Base-by-base conservation (phyloP, 2,329 filamentous ascomycete genomes). In the Aspergillus eucalypticola region DNA sequence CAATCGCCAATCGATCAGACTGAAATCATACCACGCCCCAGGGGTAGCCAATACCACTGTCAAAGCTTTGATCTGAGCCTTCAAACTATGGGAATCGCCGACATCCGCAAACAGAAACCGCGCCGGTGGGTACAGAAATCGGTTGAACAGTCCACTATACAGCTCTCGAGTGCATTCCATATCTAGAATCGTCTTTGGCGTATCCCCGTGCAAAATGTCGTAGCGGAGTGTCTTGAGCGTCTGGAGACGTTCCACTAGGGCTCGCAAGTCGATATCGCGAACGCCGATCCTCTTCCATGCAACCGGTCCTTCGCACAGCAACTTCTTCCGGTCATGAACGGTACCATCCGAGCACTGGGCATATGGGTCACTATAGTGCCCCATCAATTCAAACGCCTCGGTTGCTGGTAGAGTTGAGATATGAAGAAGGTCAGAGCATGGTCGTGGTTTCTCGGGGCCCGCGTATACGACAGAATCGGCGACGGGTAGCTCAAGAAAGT, bases 1-100 rank as follows among this genome's bases (percentile, higher is more conserved):
- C n/a, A 80, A 70, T 13, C 81, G 76, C 74, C 78, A 79, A 56
- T 82, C 79, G 0, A 76, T 74, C 3, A 76, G 60, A 62, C 79
- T 81, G 60, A 83, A 80, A 60, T 83, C 75, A 11, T 79, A 65
- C 81, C 81, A 83, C 3, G 80, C 75, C 6, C 76, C 78, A 1
- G 74, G 73, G 1, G 75, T 75, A 4, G 73, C 71, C n/a, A 83
- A 66, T 0, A 79, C 75, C 19, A 74, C 72, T 15, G 76, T 74
- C 19, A 83, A 59, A 3, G 79, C 76, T 51, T 76, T 76, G 56
- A 83, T 81, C 64, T 83, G 80, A 5, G 72, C 73, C 62, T 79
- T 77, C 32, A 82, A 63, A n/a, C 70, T 77, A 50, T 70, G 64
- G 2, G 67, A 66, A 44, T 74, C 64, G 17, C 69, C 66, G 5